These are phyloP conservation scores for Pichia sp. DNA, from an alignment of 1,139 yeast species.

Conservation along the genomic window DNA sequence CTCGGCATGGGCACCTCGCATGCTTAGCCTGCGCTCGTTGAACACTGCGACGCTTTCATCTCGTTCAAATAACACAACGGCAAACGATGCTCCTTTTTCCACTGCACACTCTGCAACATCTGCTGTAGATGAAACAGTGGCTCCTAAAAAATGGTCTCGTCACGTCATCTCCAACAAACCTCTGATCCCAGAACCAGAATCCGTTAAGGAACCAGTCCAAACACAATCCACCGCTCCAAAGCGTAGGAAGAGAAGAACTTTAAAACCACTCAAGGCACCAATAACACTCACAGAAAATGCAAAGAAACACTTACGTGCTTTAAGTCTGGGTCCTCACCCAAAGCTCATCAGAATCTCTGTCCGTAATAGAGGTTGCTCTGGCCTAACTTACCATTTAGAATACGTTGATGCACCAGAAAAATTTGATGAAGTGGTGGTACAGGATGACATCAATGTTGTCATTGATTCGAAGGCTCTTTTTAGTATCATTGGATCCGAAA, in stretches of 20 bases:
- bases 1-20: no score
- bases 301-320: conserved; percentile 54
- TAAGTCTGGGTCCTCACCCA: conserved; percentile 77
- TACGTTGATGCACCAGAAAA: conserved; percentile 86
- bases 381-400: conserved; percentile 83
- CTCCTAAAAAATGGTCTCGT: conserved; percentile 20
- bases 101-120: conserved; percentile 1
- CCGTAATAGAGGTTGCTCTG: conserved; percentile 95
- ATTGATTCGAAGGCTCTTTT: conserved; percentile 94
- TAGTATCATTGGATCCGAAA: conserved; percentile 92
- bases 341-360: conserved; percentile 89
- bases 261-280: conserved; percentile 84
- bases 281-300: conserved; percentile 75
- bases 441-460: conserved; percentile 87
- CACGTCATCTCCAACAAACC: conserved; percentile 17
- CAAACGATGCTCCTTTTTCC: not conserved
- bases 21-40: no score
- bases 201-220: no score
- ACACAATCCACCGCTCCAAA: conserved; percentile 14
- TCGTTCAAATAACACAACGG: no score
- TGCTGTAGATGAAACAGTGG: not conserved
- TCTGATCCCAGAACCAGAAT: no score
- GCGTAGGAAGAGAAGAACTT: conserved; percentile 53
- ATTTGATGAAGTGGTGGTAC: conserved; percentile 88
- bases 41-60: no score